These are phyloP conservation scores for Tricholoma terreum DNA, from an alignment of 768 basidiomycete species.

Conservation along the genomic window DNA sequence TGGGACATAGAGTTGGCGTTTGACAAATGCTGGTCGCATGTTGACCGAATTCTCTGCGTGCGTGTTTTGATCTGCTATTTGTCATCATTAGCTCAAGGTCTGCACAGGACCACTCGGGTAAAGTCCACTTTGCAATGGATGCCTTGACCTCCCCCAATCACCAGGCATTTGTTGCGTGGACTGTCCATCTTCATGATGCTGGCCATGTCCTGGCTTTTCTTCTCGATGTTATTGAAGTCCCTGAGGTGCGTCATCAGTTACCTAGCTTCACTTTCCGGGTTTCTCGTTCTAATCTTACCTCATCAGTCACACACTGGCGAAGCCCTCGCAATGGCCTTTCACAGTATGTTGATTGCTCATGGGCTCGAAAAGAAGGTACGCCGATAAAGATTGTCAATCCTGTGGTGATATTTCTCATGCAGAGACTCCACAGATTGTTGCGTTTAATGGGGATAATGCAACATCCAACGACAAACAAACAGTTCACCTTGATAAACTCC, in stretches of 20 bases:
- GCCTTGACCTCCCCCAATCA: too few species aligned
- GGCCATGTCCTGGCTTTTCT: slow-evolving; percentile 20
- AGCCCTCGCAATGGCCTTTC: slow-evolving; percentile 28
- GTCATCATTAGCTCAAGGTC: neutral
- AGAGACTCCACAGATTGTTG: slow-evolving; percentile 25
- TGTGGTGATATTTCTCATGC: neutral
- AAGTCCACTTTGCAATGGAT: slow-evolving; percentile 30
- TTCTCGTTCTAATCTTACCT: too few species aligned
- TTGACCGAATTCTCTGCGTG: slow-evolving; percentile 27
- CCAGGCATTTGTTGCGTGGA: slow-evolving; percentile 24
- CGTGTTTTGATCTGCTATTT: neutral
- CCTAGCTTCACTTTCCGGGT: too few species aligned
- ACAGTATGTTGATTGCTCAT: slow-evolving; percentile 25
- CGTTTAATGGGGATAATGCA: slow-evolving; percentile 36
- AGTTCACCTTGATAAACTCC: slow-evolving; percentile 15
- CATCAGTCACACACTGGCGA: slow-evolving; percentile 24
- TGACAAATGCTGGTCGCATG: neutral
- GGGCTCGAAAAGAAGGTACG: slow-evolving; percentile 31
- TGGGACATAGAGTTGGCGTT: slow-evolving; percentile 29
- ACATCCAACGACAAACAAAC: slow-evolving; percentile 34
- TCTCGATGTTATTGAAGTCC: slow-evolving; percentile 34
- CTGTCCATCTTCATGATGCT: slow-evolving; percentile 26
- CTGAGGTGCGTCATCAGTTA: neutral
- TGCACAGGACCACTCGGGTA: slow-evolving; percentile 23
- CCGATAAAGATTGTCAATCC: neutral